Percentiles rank a stretch among this genome's conserved stretches.
Conservation (phyloP, 1,139 yeast genomes). For the Wickerhamomyces sp. region DNA sequence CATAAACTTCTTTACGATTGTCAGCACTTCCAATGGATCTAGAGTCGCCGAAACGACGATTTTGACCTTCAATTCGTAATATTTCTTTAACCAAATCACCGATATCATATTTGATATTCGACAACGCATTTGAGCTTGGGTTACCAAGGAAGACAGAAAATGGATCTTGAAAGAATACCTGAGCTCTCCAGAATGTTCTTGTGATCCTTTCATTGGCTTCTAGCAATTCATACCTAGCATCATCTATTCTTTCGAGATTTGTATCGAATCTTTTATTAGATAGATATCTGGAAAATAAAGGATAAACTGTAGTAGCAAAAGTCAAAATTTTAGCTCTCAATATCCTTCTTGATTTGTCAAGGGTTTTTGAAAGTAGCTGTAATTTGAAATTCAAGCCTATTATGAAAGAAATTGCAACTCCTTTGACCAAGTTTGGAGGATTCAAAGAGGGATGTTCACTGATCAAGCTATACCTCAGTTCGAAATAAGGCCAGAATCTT, state of each 20-base stretch:
- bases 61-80: neutral
- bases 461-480: conserved; percentile 9
- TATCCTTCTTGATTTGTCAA: conserved; percentile 17
- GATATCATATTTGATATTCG: neutral
- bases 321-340: conserved; percentile 14
- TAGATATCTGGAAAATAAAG: conserved; percentile 7
- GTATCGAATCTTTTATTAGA: conserved; percentile 13
- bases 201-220: neutral
- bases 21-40: neutral
- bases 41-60: neutral
- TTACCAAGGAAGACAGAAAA: neutral
- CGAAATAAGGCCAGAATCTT: conserved; percentile 19
- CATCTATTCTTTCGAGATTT: conserved; percentile 12
- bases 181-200: conserved; percentile 16
- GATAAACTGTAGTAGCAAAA: conserved; percentile 14
- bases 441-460: neutral
- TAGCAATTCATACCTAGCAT: conserved; percentile 2
- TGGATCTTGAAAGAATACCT: conserved; percentile 14
- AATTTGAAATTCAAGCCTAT: conserved; percentile 15
- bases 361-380: conserved; percentile 7
- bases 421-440: conserved; percentile 5
- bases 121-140: neutral
- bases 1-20: conserved; percentile 6
- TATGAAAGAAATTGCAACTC: conserved; percentile 13
- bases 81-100: neutral